Evolutionary conservation across 2,329 filamentous ascomycete species (phyloP).

Genomic region (Exophiala sp.): DNA sequence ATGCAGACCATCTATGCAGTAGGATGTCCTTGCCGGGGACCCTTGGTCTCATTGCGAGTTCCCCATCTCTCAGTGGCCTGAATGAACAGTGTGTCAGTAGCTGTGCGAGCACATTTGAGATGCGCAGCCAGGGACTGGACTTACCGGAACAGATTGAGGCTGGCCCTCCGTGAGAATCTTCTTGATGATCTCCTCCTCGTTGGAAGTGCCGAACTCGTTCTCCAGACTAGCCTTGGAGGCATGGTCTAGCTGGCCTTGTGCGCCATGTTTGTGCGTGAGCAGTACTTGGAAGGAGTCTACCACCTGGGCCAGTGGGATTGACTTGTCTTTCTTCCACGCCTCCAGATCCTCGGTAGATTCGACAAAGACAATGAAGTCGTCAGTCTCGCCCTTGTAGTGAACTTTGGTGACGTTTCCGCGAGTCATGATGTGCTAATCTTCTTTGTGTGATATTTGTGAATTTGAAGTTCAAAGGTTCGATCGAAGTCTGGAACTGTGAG

Average conservation of each 20-base stretch:
- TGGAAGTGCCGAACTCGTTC: conserved; percentile 76
- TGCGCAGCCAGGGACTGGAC: conserved; percentile 25
- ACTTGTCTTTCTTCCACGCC: conserved; percentile 73
- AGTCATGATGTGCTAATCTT: conserved; percentile 49
- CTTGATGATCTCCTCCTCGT: conserved; percentile 74
- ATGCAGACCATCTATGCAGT: conserved; percentile 9
- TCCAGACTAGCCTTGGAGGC: conserved; percentile 71
- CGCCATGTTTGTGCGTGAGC: conserved; percentile 79
- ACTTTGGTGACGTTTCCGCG: conserved; percentile 75
- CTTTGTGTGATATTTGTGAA: not conserved
- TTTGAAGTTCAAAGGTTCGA: too few species aligned
- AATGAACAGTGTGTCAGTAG: not conserved
- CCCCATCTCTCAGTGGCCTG: conserved; percentile 22
- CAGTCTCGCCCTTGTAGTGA: conserved; percentile 71
- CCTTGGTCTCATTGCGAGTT: conserved; percentile 26
- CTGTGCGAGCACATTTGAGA: not conserved
- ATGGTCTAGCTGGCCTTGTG: conserved; percentile 69
- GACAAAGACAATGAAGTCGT: conserved; percentile 64
- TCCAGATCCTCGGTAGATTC: conserved; percentile 58
- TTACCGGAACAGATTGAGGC: conserved; percentile 56
- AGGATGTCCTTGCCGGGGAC: conserved; percentile 23
- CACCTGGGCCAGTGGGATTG: conserved; percentile 74
- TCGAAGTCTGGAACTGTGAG: not conserved
- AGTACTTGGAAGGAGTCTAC: conserved; percentile 86
- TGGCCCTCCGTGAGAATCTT: conserved; percentile 72